phyloP scores from a whole-genome alignment of 768 basidiomycete species.

The Scleroderma citrinum region DNA sequence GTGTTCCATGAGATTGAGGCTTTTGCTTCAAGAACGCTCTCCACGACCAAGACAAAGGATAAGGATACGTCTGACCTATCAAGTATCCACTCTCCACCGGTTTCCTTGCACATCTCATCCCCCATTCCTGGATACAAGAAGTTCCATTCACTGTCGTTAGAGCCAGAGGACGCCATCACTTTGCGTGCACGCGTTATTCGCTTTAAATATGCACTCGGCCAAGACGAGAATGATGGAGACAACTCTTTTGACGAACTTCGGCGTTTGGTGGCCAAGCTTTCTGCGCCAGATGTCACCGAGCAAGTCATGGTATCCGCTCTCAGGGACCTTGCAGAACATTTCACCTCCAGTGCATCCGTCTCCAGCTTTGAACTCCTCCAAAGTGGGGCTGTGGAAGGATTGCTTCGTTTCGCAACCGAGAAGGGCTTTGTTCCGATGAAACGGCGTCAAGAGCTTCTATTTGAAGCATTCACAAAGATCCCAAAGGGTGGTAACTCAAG shows the following conservation, averaged over 20 bases:
- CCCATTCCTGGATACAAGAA: constrained; percentile 64
- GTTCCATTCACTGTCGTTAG: constrained; percentile 58
- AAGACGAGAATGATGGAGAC: constrained; percentile 52
- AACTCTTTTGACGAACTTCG: constrained; percentile 60
- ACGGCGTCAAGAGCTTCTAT: constrained; percentile 70
- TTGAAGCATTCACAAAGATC: constrained; percentile 68
- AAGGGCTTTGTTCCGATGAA: constrained; percentile 57
- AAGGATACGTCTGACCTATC: constrained; percentile 30
- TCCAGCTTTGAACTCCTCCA: constrained; percentile 95
- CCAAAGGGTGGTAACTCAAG: constrained; percentile 36
- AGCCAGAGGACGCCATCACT: constrained; percentile 89
- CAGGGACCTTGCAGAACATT: constrained; percentile 72
- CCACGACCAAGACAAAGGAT: constrained; percentile 46
- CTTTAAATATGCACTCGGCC: constrained; percentile 66
- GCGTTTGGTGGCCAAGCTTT: constrained; percentile 60
- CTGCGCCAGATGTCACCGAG: constrained; percentile 49
- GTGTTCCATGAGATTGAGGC: constrained; percentile 92
- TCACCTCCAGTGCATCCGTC: constrained; percentile 71
- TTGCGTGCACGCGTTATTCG: constrained; percentile 86
- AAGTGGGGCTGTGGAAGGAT: constrained; percentile 85
- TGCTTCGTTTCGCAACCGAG: constrained; percentile 78
- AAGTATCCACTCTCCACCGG: constrained; percentile 28
- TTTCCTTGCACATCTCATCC: constrained; percentile 35
- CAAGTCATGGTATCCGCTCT: constrained; percentile 57
- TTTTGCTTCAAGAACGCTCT: constrained; percentile 59